Evolutionary conservation across 805 yeast species (phyloP).

Genomic region (Scheffersomyces amazonensis): DNA sequence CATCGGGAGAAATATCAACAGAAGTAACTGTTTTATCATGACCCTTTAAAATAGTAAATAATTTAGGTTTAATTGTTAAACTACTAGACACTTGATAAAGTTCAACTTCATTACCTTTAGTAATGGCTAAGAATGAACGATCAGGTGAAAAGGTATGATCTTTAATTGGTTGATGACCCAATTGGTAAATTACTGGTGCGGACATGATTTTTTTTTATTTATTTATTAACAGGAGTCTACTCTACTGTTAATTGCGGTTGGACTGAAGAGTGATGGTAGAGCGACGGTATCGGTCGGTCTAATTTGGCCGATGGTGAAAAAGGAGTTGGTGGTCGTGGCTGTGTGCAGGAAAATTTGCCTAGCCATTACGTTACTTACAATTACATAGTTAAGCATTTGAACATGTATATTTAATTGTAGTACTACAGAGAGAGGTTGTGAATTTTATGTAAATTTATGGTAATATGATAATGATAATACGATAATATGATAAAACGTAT

Average conservation of each 20-base stretch:
- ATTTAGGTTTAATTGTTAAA: slow-evolving; percentile 47
- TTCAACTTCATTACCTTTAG: slow-evolving; percentile 75
- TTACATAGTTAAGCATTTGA: too few species aligned
- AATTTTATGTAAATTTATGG: too few species aligned
- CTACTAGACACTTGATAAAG: slow-evolving; percentile 57
- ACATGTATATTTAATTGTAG: too few species aligned
- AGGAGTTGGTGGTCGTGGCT: too few species aligned
- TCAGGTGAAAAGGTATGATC: slow-evolving; percentile 87
- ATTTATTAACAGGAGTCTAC: slow-evolving; percentile 19
- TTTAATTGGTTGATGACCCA: slow-evolving; percentile 83
- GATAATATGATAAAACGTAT: too few species aligned
- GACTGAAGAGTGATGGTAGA: too few species aligned
- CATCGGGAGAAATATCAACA: slow-evolving; percentile 84
- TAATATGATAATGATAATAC: too few species aligned
- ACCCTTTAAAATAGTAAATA: slow-evolving; percentile 66
- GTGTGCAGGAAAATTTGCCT: too few species aligned
- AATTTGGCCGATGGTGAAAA: too few species aligned
- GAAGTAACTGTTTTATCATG: slow-evolving; percentile 96
- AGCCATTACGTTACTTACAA: too few species aligned
- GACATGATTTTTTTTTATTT: slow-evolving; percentile 13
- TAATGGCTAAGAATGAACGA: slow-evolving; percentile 64
- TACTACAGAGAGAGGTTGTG: too few species aligned
- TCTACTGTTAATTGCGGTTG: slow-evolving; percentile 17
- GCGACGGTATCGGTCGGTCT: too few species aligned
- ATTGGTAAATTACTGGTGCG: slow-evolving; percentile 47